Evolutionary conservation across 208 protist genomes (phyloP).

Genomic region (Phytomonas sp.): DNA sequence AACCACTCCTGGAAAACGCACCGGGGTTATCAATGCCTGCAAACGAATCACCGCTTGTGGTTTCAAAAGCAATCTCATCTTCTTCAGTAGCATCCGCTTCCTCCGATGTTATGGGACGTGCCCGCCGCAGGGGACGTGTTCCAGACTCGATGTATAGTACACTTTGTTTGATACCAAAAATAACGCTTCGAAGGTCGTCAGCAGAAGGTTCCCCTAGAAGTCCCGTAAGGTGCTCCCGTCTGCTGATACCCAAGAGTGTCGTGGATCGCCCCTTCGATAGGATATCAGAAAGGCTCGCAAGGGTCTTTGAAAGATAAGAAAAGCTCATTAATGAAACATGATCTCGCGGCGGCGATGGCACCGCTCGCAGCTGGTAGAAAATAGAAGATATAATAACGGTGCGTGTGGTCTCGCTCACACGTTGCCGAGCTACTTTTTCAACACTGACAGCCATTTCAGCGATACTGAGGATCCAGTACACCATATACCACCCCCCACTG

Average conservation of each 20-base stretch:
- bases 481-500: slow-evolving; percentile 55
- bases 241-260: slow-evolving; percentile 55
- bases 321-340: not conserved
- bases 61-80: not conserved
- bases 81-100: not conserved
- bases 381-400: slow-evolving; percentile 18
- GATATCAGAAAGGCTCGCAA: slow-evolving; percentile 42
- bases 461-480: slow-evolving; percentile 48
- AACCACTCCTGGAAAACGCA: not conserved
- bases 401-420: slow-evolving; percentile 22
- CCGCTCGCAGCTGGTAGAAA: slow-evolving; percentile 51
- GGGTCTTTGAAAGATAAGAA: not conserved
- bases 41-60: not conserved
- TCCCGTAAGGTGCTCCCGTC: slow-evolving; percentile 29
- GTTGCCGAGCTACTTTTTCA: slow-evolving; percentile 28
- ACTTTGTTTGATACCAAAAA: not conserved
- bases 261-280: slow-evolving; percentile 19
- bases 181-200: not conserved
- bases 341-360: slow-evolving; percentile 20
- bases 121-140: not conserved
- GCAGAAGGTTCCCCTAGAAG: slow-evolving; percentile 26
- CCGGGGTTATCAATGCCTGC: not conserved
- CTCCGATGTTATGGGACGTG: not conserved
- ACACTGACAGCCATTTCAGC: slow-evolving; percentile 50
- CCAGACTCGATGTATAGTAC: not conserved